Evolutionary conservation across 2,329 filamentous ascomycete genomes (phyloP).

Genomic region (Huntiella savannae): DNA sequence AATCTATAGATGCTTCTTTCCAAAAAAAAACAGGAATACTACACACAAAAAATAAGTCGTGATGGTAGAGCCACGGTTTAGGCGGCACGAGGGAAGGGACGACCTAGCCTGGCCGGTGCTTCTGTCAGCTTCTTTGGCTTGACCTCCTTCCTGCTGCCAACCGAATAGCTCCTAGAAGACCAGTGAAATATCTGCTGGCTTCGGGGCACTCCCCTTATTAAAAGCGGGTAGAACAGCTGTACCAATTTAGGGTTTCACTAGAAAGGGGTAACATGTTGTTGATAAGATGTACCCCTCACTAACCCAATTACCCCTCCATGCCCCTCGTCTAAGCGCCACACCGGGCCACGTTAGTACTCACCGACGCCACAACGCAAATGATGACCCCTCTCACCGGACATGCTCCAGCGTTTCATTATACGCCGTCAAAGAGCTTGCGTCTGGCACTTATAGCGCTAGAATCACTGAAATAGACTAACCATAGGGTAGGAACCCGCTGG

Average conservation of each 20-base stretch:
- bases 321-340: conserved; percentile 3
- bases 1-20: background rate
- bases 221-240: background rate
- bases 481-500: background rate
- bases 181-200: conserved; percentile 1
- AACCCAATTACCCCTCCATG: conserved; percentile 6
- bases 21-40: background rate
- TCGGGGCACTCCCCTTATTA: background rate
- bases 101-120: conserved; percentile 7
- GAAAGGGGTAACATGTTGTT: too few species aligned
- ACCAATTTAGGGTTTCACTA: too few species aligned
- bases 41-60: conserved; percentile 5
- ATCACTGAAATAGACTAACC: background rate
- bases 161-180: background rate
- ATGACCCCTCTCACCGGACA: background rate
- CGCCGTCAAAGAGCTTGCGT: background rate
- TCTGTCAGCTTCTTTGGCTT: conserved; percentile 12
- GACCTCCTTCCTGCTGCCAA: conserved; percentile 2
- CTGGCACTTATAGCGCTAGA: background rate
- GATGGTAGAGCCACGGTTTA: conserved; percentile 4
- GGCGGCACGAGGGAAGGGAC: conserved; percentile 2
- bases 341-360: background rate
- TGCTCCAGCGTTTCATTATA: background rate
- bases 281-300: background rate
- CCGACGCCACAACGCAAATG: too few species aligned